Conservation (phyloP, 2,329 filamentous ascomycete species). For the Xylaria sp. region DNA sequence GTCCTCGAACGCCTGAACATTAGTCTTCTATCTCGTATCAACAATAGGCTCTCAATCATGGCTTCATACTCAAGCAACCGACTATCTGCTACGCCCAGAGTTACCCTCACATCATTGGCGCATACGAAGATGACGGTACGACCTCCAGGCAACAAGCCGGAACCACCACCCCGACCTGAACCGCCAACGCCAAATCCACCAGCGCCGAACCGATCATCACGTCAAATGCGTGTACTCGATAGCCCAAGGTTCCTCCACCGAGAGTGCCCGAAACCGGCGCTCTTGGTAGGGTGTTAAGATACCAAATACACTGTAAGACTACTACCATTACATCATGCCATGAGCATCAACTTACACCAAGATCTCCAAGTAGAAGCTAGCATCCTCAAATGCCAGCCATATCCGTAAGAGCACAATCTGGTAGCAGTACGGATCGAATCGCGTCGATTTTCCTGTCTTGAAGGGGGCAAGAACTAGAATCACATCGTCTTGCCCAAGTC, state of each 20-base stretch:
- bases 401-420: neutral
- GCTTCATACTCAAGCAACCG: slow-evolving; percentile 5
- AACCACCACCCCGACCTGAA: slow-evolving; percentile 36
- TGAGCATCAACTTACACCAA: slow-evolving; percentile 3
- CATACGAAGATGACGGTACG: slow-evolving; percentile 9
- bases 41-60: slow-evolving; percentile 4
- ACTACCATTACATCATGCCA: neutral
- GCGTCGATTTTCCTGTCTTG: neutral
- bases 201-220: slow-evolving; percentile 25
- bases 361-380: slow-evolving; percentile 9
- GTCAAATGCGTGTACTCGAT: slow-evolving; percentile 6
- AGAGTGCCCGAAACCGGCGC: neutral
- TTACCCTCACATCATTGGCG: neutral
- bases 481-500: neutral
- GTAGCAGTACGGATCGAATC: neutral
- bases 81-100: neutral
- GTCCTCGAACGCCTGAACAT: too few species aligned
- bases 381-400: neutral
- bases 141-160: slow-evolving; percentile 28
- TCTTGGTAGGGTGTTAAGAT: slow-evolving; percentile 4
- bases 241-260: slow-evolving; percentile 2
- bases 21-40: slow-evolving; percentile 4
- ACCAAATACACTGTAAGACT: slow-evolving; percentile 5
- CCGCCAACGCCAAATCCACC: slow-evolving; percentile 36
- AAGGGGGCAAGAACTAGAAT: neutral